phyloP scores from a whole-genome alignment of 2,329 filamentous ascomycete species.

The Pestalotiopsis sp. region DNA sequence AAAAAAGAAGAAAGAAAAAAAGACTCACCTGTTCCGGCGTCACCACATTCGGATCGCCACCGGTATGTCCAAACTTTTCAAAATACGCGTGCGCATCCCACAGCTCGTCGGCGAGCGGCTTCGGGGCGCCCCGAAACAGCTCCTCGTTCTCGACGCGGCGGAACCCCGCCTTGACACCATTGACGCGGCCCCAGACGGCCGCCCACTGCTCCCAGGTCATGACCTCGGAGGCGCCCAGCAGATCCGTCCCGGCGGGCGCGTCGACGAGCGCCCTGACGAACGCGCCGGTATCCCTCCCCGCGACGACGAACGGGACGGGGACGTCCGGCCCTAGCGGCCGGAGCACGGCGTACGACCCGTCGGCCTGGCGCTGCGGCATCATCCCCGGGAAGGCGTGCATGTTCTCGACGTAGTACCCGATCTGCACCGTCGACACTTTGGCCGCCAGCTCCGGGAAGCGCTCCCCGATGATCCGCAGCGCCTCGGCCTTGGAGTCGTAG shows the following conservation, averaged over 20 bases:
- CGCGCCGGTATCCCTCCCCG: constrained; percentile 2
- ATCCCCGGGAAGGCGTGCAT: constrained; percentile 13
- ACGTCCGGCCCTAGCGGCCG: neutral
- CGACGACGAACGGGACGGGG: neutral
- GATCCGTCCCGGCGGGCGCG: constrained; percentile 1
- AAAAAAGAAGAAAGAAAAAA: too few relatives aligned
- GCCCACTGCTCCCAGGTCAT: constrained; percentile 10
- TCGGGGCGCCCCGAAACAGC: neutral
- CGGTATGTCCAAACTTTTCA: constrained; percentile 6
- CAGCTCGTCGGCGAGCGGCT: neutral
- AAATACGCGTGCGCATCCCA: constrained; percentile 3
- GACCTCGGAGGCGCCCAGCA: constrained; percentile 10
- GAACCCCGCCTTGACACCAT: constrained; percentile 7
- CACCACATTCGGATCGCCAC: constrained; percentile 4
- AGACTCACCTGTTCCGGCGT: constrained; percentile 9
- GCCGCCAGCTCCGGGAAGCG: constrained; percentile 10
- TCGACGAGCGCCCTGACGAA: constrained; percentile 13
- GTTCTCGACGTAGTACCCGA: constrained; percentile 16
- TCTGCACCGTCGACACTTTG: constrained; percentile 13
- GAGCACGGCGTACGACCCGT: constrained; percentile 11
- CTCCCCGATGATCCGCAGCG: constrained; percentile 8
- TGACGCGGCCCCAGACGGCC: constrained; percentile 7
- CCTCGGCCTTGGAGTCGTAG: constrained; percentile 18
- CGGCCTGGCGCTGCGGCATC: constrained; percentile 12
- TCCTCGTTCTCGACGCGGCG: constrained; percentile 4